Evolutionary conservation across 345 rosid genomes (phyloP).

Genomic region (Theobroma cacao): DNA sequence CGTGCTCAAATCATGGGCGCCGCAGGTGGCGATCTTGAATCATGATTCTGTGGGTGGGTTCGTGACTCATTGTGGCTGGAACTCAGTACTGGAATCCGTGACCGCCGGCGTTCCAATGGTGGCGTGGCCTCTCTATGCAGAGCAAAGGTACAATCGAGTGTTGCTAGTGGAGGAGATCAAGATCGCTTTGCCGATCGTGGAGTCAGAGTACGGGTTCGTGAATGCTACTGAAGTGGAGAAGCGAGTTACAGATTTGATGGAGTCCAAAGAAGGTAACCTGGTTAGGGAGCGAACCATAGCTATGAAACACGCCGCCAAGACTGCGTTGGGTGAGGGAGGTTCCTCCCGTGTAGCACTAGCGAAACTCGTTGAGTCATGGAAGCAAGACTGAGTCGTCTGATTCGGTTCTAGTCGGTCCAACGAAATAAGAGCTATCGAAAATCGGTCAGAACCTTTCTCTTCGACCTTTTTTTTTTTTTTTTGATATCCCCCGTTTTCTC

Average conservation of each 20-base stretch:
- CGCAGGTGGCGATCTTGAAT: constrained; percentile 31
- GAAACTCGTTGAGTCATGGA: constrained; percentile 30
- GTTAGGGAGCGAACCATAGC: constrained; percentile 21
- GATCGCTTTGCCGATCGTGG: constrained; percentile 41
- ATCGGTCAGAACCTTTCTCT: too few relatives aligned
- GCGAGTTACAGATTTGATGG: constrained; percentile 52
- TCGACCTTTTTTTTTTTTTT: too few relatives aligned
- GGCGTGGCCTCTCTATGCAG: constrained; percentile 56
- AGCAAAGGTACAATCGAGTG: constrained; percentile 41
- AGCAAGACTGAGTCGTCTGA: neutral
- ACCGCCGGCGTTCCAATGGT: constrained; percentile 44
- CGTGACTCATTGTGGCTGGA: constrained; percentile 50
- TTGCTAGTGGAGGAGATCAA: constrained; percentile 52
- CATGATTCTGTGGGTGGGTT: constrained; percentile 39
- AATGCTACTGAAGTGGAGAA: constrained; percentile 43
- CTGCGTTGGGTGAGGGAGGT: constrained; percentile 35
- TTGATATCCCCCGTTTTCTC: too few relatives aligned
- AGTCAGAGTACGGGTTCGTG: constrained; percentile 45
- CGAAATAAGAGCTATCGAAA: too few relatives aligned
- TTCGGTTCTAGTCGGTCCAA: neutral
- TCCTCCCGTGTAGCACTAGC: constrained; percentile 35
- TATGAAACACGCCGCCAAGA: constrained; percentile 40
- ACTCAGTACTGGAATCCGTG: constrained; percentile 37
- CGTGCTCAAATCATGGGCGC: constrained; percentile 42
- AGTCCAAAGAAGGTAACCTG: constrained; percentile 27